Evolutionary conservation across 148 eudicot species (phyloP).

Genomic region (Spergularia marina): DNA sequence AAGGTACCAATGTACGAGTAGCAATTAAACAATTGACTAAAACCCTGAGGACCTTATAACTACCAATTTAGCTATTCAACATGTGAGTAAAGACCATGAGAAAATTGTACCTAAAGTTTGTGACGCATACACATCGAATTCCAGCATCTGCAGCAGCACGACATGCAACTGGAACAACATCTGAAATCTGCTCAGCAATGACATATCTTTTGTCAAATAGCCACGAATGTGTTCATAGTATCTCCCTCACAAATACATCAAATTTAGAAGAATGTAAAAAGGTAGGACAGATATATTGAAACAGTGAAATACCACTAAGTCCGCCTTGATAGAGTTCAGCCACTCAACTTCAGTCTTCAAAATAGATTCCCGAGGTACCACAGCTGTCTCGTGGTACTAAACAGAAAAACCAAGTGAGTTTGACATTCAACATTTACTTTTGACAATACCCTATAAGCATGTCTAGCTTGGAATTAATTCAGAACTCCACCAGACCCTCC

Average conservation of each 20-base stretch:
- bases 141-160: constrained; percentile 99
- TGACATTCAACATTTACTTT: constrained; percentile 8
- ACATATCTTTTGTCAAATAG: constrained; percentile 11
- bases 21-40: not conserved
- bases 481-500: not conserved
- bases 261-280: not conserved
- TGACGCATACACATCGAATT: constrained; percentile 86
- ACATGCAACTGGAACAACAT: constrained; percentile 99
- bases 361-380: constrained; percentile 79
- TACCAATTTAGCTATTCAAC: not conserved
- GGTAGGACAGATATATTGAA: constrained; percentile 10
- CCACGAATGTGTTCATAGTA: not conserved
- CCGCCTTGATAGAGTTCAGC: constrained; percentile 96
- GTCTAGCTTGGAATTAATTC: not conserved
- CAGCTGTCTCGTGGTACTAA: constrained; percentile 96
- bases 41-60: not conserved
- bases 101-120: constrained; percentile 78
- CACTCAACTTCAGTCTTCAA: constrained; percentile 89
- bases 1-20: not conserved
- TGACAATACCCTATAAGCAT: not conserved
- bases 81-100: constrained; percentile 2
- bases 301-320: constrained; percentile 70
- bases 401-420: constrained; percentile 23
- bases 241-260: not conserved
- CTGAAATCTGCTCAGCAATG: constrained; percentile 65